These are phyloP conservation scores for Phoma sp. DNA, from an alignment of 2,329 filamentous ascomycete species.

Conservation along the genomic window DNA sequence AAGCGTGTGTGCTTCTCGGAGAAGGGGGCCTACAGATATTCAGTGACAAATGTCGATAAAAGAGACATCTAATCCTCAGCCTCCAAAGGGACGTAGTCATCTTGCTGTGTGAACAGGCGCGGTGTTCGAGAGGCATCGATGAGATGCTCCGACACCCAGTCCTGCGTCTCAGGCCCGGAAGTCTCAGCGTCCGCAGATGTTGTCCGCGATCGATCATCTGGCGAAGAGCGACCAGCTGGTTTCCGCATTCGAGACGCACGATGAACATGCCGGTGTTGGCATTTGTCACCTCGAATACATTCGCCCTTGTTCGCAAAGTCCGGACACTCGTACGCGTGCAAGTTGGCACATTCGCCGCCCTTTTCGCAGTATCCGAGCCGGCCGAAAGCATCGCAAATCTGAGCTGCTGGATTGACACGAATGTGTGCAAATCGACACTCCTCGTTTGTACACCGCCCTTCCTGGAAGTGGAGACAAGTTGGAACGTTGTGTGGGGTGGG, in stretches of 20 bases:
- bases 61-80: constrained; percentile 18
- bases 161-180: not conserved
- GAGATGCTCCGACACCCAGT: constrained; percentile 1
- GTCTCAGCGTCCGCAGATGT: constrained; percentile 17
- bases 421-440: constrained; percentile 88
- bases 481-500: constrained; percentile 82
- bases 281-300: constrained; percentile 76
- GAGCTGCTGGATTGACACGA: constrained; percentile 74
- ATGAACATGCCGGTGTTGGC: constrained; percentile 85
- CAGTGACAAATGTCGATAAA: not conserved
- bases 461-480: constrained; percentile 86
- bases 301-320: constrained; percentile 90
- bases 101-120: constrained; percentile 38
- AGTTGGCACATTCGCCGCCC: constrained; percentile 76
- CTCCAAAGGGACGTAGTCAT: constrained; percentile 39
- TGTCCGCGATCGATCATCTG: constrained; percentile 15
- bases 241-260: constrained; percentile 38
- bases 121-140: constrained; percentile 3
- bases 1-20: constrained; percentile 7
- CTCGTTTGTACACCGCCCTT: constrained; percentile 85
- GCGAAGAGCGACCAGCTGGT: constrained; percentile 21
- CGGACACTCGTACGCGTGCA: constrained; percentile 92
- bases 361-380: constrained; percentile 87
- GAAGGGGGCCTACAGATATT: constrained; percentile 16
- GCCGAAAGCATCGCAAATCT: constrained; percentile 84